A percentile compares a stretch with the other conserved stretches of the same genome.
phyloP scores from a whole-genome alignment of 75 land plant genomes.

The Picea glauca region DNA sequence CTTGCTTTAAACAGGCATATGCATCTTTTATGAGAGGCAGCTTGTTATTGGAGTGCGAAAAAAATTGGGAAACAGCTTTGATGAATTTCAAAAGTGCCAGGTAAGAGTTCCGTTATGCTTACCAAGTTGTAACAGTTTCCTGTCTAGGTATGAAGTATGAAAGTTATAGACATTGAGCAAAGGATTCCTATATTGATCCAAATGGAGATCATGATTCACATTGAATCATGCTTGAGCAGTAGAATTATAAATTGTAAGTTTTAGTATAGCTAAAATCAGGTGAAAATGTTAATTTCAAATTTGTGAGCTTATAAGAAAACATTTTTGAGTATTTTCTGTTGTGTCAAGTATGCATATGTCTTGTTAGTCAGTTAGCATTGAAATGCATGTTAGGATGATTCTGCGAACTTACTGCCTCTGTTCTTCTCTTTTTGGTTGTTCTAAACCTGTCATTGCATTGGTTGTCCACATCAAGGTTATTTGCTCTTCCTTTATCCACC shows the following conservation, averaged over 20 bases:
- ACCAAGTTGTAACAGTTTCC: not conserved
- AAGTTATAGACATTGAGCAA: not conserved
- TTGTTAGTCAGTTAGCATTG: not conserved
- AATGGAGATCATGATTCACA: not conserved
- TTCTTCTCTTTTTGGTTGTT: not conserved
- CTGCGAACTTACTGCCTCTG: not conserved
- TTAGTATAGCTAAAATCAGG: too few species aligned
- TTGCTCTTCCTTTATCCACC: not conserved
- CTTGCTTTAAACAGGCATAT: conserved; percentile 69
- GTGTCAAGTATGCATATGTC: too few species aligned
- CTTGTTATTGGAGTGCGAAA: conserved; percentile 83
- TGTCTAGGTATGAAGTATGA: not conserved
- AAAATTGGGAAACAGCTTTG: conserved; percentile 84
- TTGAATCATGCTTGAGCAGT: not conserved
- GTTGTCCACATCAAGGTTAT: not conserved
- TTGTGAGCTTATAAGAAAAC: too few species aligned
- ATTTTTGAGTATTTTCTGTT: too few species aligned
- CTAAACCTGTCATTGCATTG: not conserved
- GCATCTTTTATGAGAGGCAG: conserved; percentile 91
- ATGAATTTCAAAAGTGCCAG: conserved; percentile 81
- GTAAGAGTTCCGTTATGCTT: conserved; percentile 27
- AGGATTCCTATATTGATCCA: not conserved
- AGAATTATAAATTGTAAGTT: not conserved
- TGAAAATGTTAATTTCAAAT: too few species aligned
- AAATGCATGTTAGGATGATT: not conserved